Base-by-base conservation (phyloP, 257 asterid species). In the Henckelia pumila region DNA sequence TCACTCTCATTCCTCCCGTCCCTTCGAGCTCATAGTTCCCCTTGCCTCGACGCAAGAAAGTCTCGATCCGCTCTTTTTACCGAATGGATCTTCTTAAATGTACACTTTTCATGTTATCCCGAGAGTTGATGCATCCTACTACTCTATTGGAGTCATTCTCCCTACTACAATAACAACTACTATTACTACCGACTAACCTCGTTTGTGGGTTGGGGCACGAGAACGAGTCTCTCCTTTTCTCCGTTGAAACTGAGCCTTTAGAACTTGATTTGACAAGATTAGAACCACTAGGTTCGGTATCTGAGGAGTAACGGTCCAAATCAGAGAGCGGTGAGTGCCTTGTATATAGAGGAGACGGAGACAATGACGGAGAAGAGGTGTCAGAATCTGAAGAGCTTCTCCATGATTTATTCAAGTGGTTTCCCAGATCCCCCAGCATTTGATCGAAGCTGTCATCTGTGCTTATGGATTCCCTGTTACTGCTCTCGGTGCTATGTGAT, bases 401-500 rank as follows among this genome's bases (percentile, higher is more conserved):
- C 80, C 79, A 76, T 9, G 67, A 61, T 52, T 74, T 67, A 61
- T 71, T 76, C 76, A 75, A 73, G 67, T 20, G 49, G 30, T 35
- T 44, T 29, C 80, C 82, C 57, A 52, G 55, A 26, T 83, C 95
- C 13, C 78, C 75, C 19, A 73, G 55, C 20, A 79, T 61, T 59
- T 76, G 85, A 67, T 85, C 95, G 6, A 81, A 67, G 72, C 26
- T 68, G 56, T 89, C 96, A 6, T 80, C 89, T 0, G 81, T 72
- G 77, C 89, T 74, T 3, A 69, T 53, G 0, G 94, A 88, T 63
- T 76, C 91, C 71, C 79, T 69, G 69, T 78, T 77, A 64, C 84
- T 87, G 81, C 85, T 84, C 49, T 83, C 95, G 0, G 96, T 89
- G 72, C 93, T 82, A 79, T 75, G 50, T 29, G 97, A 88, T 50